Conservation (phyloP, 2,329 filamentous ascomycete species). For the Trichophyton mentagrophytes region DNA sequence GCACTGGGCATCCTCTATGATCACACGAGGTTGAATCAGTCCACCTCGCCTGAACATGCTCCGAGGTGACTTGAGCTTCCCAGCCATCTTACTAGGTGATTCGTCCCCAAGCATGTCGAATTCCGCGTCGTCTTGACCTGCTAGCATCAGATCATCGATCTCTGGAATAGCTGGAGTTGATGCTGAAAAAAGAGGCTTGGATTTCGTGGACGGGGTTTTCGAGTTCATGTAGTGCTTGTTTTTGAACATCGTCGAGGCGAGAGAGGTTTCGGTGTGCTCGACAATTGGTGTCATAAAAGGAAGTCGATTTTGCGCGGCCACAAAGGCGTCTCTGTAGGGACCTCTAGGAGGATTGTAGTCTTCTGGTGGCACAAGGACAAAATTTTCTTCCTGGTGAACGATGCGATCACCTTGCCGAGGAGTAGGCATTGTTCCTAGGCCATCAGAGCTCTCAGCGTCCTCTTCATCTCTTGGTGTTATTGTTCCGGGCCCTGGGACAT, state of each 20-base stretch:
- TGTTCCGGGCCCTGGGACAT: slow-evolving; percentile 43
- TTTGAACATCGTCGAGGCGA: slow-evolving; percentile 49
- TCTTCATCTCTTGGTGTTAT: slow-evolving; percentile 11
- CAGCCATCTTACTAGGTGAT: slow-evolving; percentile 26
- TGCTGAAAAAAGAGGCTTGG: slow-evolving; percentile 11
- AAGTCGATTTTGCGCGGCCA: slow-evolving; percentile 76
- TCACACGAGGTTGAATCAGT: slow-evolving; percentile 19
- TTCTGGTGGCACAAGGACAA: slow-evolving; percentile 69
- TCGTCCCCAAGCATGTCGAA: slow-evolving; percentile 25
- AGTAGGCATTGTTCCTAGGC: background rate
- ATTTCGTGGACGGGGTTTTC: slow-evolving; percentile 64
- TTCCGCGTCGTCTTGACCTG: slow-evolving; percentile 40
- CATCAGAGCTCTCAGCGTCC: slow-evolving; percentile 3
- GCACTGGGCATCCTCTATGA: slow-evolving; percentile 71
- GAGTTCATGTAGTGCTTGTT: slow-evolving; percentile 48
- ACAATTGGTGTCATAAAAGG: slow-evolving; percentile 99
- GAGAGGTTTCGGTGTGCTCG: slow-evolving; percentile 80
- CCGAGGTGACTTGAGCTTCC: slow-evolving; percentile 23
- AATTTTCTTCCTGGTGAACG: slow-evolving; percentile 27
- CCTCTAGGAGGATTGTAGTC: slow-evolving; percentile 70
- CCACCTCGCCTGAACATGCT: slow-evolving; percentile 7
- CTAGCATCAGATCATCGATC: slow-evolving; percentile 38
- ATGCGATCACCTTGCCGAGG: background rate
- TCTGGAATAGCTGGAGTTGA: slow-evolving; percentile 22
- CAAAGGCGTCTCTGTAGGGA: slow-evolving; percentile 66